A percentile compares a stretch with the other conserved stretches of the same genome.
Evolutionary conservation across 768 basidiomycete species (phyloP).

Genomic region (Podaxis rugospora): DNA sequence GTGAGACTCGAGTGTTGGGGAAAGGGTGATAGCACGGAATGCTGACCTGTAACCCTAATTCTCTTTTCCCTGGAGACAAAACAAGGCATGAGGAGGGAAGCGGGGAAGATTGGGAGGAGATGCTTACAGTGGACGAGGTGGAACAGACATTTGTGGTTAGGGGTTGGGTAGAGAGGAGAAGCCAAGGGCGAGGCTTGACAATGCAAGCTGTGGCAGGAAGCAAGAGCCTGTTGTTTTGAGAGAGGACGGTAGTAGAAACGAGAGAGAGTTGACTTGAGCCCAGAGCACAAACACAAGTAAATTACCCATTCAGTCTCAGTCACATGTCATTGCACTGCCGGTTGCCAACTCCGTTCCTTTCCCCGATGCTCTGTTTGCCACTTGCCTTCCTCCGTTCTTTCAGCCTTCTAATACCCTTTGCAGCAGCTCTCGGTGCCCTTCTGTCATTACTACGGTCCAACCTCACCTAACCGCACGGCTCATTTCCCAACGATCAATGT

Average conservation of each 20-base stretch:
- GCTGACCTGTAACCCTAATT: conserved; percentile 73
- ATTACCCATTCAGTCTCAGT: neutral
- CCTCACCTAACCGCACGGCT: neutral
- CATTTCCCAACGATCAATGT: neutral
- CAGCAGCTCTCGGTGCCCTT: neutral
- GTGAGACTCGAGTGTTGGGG: neutral
- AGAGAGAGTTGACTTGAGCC: neutral
- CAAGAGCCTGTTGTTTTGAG: neutral
- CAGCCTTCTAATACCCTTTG: neutral
- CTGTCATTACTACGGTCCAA: neutral
- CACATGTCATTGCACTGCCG: conserved; percentile 11
- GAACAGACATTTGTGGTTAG: conserved; percentile 36
- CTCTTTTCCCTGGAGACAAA: conserved; percentile 50
- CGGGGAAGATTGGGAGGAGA: neutral
- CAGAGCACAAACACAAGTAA: conserved; percentile 1
- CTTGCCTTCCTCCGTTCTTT: neutral
- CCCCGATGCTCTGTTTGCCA: neutral
- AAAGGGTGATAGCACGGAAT: neutral
- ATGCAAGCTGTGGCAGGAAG: conserved; percentile 6
- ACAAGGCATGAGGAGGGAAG: neutral
- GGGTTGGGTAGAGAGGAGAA: neutral
- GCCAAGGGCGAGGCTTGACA: neutral
- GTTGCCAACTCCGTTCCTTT: neutral
- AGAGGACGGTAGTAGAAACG: neutral
- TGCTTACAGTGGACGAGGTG: conserved; percentile 42